These are phyloP conservation scores for Coemansia furcata DNA, from an alignment of 192 early-diverging fungal genomes.

Conservation along the genomic window DNA sequence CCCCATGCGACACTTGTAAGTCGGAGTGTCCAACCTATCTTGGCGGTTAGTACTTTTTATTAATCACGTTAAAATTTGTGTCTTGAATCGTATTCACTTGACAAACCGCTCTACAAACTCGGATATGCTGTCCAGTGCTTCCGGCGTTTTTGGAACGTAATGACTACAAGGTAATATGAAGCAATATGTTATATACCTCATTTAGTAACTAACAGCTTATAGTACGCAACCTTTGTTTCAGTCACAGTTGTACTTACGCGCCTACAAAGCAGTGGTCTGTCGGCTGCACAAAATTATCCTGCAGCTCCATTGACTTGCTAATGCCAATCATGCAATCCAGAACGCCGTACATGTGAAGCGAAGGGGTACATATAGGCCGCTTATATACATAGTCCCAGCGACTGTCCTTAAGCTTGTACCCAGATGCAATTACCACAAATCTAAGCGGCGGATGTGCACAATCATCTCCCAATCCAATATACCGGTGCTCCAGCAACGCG, in stretches of 20 bases:
- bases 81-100: too few species aligned
- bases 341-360: slow-evolving; percentile 44
- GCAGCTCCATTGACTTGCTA: slow-evolving; percentile 35
- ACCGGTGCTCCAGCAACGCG: slow-evolving; percentile 24
- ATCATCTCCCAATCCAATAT: not conserved
- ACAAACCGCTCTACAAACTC: slow-evolving; percentile 33
- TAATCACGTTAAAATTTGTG: too few species aligned
- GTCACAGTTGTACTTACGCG: slow-evolving; percentile 21
- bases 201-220: not conserved
- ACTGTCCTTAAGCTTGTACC: slow-evolving; percentile 38
- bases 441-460: slow-evolving; percentile 22
- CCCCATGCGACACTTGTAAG: too few species aligned
- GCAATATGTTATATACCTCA: not conserved
- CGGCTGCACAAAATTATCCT: slow-evolving; percentile 18
- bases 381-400: slow-evolving; percentile 34
- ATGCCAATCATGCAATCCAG: slow-evolving; percentile 40
- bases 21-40: too few species aligned
- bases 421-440: slow-evolving; percentile 44
- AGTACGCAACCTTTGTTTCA: not conserved
- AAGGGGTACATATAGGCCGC: slow-evolving; percentile 28
- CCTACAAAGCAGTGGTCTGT: slow-evolving; percentile 27
- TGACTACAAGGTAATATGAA: slow-evolving; percentile 18
- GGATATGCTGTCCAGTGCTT: slow-evolving; percentile 16
- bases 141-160: slow-evolving; percentile 38
- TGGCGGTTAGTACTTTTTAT: too few species aligned